These are phyloP conservation scores for Phytophthora cryptogea DNA, from an alignment of 352 stramenopile species.

Conservation along the genomic window DNA sequence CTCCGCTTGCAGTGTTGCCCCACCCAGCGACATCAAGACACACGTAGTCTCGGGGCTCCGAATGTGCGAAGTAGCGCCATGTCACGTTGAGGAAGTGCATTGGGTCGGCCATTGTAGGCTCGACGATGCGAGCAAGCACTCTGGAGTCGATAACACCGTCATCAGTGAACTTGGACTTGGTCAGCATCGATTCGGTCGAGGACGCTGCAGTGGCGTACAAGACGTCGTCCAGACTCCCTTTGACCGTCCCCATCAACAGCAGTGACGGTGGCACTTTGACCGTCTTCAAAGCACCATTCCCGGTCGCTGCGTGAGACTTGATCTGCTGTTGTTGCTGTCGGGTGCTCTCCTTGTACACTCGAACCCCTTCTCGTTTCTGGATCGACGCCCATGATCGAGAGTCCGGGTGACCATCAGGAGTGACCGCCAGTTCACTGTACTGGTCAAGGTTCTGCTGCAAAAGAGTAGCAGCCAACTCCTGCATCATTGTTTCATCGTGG, in stretches of 20 bases:
- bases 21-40: constrained; percentile 42
- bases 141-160: constrained; percentile 37
- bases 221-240: constrained; percentile 48
- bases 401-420: constrained; percentile 38
- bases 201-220: constrained; percentile 47
- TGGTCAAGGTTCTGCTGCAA: constrained; percentile 37
- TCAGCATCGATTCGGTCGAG: constrained; percentile 41
- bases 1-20: constrained; percentile 20
- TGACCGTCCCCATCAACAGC: constrained; percentile 43
- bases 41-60: constrained; percentile 42
- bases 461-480: constrained; percentile 32
- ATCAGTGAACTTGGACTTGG: constrained; percentile 39
- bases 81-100: constrained; percentile 47
- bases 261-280: constrained; percentile 28
- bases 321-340: constrained; percentile 31
- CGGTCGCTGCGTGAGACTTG: constrained; percentile 29
- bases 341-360: constrained; percentile 43
- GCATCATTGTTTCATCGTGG: constrained; percentile 34
- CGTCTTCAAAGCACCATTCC: constrained; percentile 16
- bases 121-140: constrained; percentile 33
- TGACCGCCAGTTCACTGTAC: constrained; percentile 30
- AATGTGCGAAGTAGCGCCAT: constrained; percentile 39
- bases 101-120: constrained; percentile 41
- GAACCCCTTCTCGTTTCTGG: constrained; percentile 35
- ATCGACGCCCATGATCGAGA: constrained; percentile 32